phyloP scores from a whole-genome alignment of 495 filamentous ascomycete species.

The Lindgomyces ingoldianus region DNA sequence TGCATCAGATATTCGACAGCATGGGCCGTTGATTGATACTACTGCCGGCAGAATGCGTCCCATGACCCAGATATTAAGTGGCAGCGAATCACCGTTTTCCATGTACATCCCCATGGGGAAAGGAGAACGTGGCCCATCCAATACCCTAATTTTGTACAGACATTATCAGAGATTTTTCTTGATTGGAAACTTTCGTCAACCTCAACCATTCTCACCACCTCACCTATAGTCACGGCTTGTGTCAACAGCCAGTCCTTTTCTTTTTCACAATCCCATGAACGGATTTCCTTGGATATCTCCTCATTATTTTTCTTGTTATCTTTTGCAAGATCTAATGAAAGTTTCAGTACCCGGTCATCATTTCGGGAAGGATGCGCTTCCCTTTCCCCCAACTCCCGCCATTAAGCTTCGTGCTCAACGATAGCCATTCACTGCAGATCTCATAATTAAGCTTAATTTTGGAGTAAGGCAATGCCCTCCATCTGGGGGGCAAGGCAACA shows the following conservation, averaged over 20 bases:
- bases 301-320: too few relatives aligned
- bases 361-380: too few relatives aligned
- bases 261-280: not conserved
- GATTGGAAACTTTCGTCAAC: not conserved
- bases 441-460: constrained; percentile 23
- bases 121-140: constrained; percentile 12
- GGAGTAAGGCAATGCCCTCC: not conserved
- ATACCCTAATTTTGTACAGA: not conserved
- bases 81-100: constrained; percentile 6
- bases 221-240: not conserved
- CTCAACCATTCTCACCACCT: not conserved
- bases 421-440: constrained; percentile 3
- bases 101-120: not conserved
- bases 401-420: not conserved
- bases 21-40: constrained; percentile 13
- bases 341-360: too few relatives aligned
- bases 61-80: constrained; percentile 17
- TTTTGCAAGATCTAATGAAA: too few relatives aligned
- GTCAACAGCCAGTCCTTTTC: not conserved
- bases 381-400: not conserved
- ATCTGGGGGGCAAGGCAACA: not conserved
- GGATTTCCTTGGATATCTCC: too few relatives aligned
- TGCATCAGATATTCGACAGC: not conserved
- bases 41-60: constrained; percentile 30
- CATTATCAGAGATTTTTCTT: not conserved